Conservation (phyloP, 2,329 filamentous ascomycete genomes). For the Hypocreales sp. region DNA sequence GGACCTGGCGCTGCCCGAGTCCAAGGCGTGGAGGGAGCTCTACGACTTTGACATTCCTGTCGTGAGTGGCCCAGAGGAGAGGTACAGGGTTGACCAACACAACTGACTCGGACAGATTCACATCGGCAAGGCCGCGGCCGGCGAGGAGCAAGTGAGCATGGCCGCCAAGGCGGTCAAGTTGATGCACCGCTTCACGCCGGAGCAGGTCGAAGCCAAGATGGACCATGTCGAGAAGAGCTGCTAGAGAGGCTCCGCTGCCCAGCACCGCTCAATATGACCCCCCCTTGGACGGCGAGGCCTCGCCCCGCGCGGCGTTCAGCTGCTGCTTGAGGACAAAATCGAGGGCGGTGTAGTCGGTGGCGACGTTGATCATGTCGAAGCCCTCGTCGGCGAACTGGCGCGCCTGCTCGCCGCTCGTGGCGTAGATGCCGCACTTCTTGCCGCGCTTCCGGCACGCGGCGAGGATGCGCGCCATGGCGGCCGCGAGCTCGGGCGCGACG, state of each 20-base stretch:
- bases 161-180: slow-evolving; percentile 50
- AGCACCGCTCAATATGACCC: slow-evolving; percentile 26
- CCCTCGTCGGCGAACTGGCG: slow-evolving; percentile 37
- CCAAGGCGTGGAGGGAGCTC: slow-evolving; percentile 50
- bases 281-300: slow-evolving; percentile 17
- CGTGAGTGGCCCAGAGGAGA: too few relatives aligned
- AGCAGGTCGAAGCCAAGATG: slow-evolving; percentile 55
- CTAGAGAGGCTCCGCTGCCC: not conserved
- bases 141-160: slow-evolving; percentile 35
- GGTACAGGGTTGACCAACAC: too few relatives aligned
- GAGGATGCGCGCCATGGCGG: slow-evolving; percentile 42
- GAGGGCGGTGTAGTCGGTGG: slow-evolving; percentile 38
- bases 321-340: slow-evolving; percentile 26
- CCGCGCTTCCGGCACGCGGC: slow-evolving; percentile 42
- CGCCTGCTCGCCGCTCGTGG: slow-evolving; percentile 38
- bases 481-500: slow-evolving; percentile 40
- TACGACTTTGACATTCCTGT: slow-evolving; percentile 77
- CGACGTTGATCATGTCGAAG: slow-evolving; percentile 46
- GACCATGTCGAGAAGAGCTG: slow-evolving; percentile 32
- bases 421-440: slow-evolving; percentile 51
- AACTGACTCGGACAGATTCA: too few relatives aligned
- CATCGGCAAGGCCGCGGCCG: slow-evolving; percentile 39
- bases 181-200: slow-evolving; percentile 61
- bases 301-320: slow-evolving; percentile 29
- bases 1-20: slow-evolving; percentile 49